Percentiles rank a stretch among this genome's conserved stretches.
Evolutionary conservation across 164 flowering plant genomes (phyloP).

Genomic region (Berberis thunbergii): DNA sequence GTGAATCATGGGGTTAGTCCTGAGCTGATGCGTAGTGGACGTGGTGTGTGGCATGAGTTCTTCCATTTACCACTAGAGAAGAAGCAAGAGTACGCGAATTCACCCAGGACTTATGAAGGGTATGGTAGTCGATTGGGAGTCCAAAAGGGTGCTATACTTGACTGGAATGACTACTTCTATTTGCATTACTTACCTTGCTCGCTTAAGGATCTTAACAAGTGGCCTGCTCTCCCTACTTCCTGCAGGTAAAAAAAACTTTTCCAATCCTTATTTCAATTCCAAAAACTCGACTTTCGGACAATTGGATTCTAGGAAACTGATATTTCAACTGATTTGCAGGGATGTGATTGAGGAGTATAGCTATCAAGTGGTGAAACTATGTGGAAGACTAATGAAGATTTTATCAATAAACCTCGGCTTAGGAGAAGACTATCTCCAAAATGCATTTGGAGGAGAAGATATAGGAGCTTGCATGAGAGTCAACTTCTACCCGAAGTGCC

Average conservation of each 20-base stretch:
- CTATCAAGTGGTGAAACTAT: constrained; percentile 37
- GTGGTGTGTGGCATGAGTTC: constrained; percentile 48
- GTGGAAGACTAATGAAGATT: constrained; percentile 40
- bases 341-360: constrained; percentile 56
- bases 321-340: constrained; percentile 23
- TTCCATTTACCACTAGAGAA: constrained; percentile 60
- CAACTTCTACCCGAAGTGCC: constrained; percentile 81
- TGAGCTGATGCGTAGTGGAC: constrained; percentile 27
- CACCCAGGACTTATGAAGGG: constrained; percentile 75
- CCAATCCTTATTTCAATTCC: background rate
- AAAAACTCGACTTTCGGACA: too few species aligned
- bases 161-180: constrained; percentile 82
- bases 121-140: constrained; percentile 82
- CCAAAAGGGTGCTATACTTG: constrained; percentile 70
- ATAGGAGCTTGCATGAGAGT: constrained; percentile 68
- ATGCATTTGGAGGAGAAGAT: constrained; percentile 62
- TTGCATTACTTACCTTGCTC: constrained; percentile 55
- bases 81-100: constrained; percentile 60
- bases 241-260: constrained; percentile 32
- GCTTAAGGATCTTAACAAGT: constrained; percentile 46
- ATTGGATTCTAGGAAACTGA: background rate
- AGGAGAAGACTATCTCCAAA: constrained; percentile 31
- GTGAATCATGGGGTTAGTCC: constrained; percentile 66
- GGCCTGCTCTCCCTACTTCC: constrained; percentile 53
- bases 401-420: constrained; percentile 56